Evolutionary conservation across 139 green algal genomes (phyloP).

Genomic region (Chlorella sorokiniana): DNA sequence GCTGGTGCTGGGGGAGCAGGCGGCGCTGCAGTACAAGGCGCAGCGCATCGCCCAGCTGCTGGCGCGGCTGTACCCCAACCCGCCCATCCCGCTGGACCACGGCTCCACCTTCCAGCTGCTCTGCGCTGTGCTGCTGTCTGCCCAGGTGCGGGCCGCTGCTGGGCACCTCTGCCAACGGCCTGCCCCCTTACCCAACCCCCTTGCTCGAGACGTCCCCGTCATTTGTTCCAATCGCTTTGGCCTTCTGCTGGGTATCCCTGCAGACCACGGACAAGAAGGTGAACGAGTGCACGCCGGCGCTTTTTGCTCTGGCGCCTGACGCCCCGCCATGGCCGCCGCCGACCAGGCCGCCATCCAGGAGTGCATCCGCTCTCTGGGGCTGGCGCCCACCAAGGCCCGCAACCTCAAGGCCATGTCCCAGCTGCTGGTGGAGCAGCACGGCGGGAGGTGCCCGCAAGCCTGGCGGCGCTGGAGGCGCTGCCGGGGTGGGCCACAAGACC

Average conservation of each 20-base stretch:
- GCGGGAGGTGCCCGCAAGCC: slow-evolving; percentile 73
- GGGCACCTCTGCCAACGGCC: too few relatives aligned
- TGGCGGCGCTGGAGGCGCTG: slow-evolving; percentile 81
- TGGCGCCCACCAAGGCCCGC: slow-evolving; percentile 86
- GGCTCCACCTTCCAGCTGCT: slow-evolving; percentile 79
- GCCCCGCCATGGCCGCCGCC: slow-evolving; percentile 59
- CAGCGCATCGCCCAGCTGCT: slow-evolving; percentile 62
- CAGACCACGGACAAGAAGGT: slow-evolving; percentile 83
- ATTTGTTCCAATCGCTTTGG: too few relatives aligned
- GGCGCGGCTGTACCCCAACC: slow-evolving; percentile 69
- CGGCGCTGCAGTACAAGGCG: slow-evolving; percentile 53
- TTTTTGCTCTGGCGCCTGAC: slow-evolving; percentile 66
- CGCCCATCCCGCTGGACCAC: slow-evolving; percentile 77
- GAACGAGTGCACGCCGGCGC: slow-evolving; percentile 70
- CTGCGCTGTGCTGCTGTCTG: slow-evolving; percentile 80
- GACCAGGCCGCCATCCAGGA: slow-evolving; percentile 50
- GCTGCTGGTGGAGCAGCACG: slow-evolving; percentile 73
- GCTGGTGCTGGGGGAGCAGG: slow-evolving; percentile 19
- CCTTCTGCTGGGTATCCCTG: background rate
- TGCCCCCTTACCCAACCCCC: too few relatives aligned
- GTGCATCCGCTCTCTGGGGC: slow-evolving; percentile 76
- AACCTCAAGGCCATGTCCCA: slow-evolving; percentile 76
- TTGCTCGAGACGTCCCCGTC: too few relatives aligned
- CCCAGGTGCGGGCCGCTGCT: slow-evolving; percentile 54
- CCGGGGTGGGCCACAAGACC: slow-evolving; percentile 86